Base-by-base conservation (phyloP, 2,329 filamentous ascomycete genomes). In the Colletotrichum falcatum region DNA sequence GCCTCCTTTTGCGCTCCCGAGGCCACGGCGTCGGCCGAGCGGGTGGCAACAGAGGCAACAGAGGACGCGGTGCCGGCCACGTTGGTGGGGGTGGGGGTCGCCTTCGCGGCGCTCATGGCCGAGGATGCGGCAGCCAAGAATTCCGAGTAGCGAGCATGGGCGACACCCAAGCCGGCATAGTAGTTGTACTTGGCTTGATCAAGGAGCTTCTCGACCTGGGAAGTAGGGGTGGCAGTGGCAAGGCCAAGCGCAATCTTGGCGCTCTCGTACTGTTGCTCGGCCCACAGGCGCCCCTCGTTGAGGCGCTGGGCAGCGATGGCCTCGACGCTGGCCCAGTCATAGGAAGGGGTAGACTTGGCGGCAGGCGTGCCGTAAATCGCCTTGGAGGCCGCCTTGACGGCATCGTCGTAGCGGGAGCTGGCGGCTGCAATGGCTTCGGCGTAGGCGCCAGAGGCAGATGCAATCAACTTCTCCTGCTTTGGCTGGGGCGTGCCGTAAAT, bases 141-240 rank as follows among this genome's bases (percentile, higher is more conserved):
- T 60, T 91, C 91, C 6, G 91, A 90, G 79, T 96, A 96, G 46
- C 91, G 89, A 53, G 90, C 93, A 76, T 97, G 92, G 0, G 94
- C 94, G 54, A 94, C 80, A 35, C 94, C 94, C 30, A 96, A 80
- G 14, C 91, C 93, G 73, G 94, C 91, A 75, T 94, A 95, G 79
- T 95, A 95, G 76, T 89, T 87, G 74, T 86, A 81, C 74, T 85
- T 87, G 55, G 88, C 91, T 83, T 85, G 90, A 77, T 84, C 89
- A 77, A 83, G 88, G 81, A 85, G 87, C 84, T 81, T 91, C 79
- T 82, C 91, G 71, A 79, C 86, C 79, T 81, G 75, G 0, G 85
- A 82, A 73, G 81, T 89, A 73, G 78, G 85, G 1, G 91, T 90
- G 1, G 90, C 87, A 49, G 90, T 87, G 18, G 89, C 85, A n/a